Percentiles rank a stretch among this genome's conserved stretches.
phyloP scores from a whole-genome alignment of 805 yeast species.

The Dipodascus geniculatus region DNA sequence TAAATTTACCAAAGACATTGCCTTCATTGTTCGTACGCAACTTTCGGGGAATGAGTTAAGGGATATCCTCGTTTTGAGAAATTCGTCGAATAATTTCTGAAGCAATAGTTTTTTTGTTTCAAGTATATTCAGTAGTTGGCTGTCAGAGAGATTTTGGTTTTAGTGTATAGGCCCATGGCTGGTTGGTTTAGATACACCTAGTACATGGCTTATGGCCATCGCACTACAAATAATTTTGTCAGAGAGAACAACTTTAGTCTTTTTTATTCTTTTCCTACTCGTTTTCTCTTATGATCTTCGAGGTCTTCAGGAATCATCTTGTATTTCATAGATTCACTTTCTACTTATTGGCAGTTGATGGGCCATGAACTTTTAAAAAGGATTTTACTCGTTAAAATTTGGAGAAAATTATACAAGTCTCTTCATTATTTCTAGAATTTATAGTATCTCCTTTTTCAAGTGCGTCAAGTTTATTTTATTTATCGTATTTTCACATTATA shows the following conservation, averaged over 20 bases:
- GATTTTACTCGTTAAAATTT: not conserved
- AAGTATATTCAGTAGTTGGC: not conserved
- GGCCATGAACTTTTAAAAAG: not conserved
- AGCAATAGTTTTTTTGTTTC: not conserved
- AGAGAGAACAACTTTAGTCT: not conserved
- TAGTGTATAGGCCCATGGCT: not conserved
- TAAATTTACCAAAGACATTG: not conserved
- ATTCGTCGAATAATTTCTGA: not conserved
- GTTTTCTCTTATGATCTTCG: not conserved
- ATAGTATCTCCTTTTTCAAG: not conserved
- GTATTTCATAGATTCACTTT: not conserved
- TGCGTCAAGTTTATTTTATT: not conserved
- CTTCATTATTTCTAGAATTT: not conserved
- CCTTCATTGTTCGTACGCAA: not conserved
- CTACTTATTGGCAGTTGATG: not conserved
- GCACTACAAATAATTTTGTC: not conserved
- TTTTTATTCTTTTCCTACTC: not conserved
- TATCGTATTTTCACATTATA: too few relatives aligned
- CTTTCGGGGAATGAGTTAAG: not conserved
- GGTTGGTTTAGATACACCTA: not conserved
- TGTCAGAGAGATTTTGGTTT: not conserved
- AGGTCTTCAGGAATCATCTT: not conserved
- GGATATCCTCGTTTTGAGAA: not conserved
- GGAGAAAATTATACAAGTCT: not conserved
- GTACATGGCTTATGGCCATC: not conserved